Percentiles rank a stretch among this genome's conserved stretches.
These are phyloP conservation scores for Xenosphaeropsis pyriputrescens DNA, from an alignment of 2,329 filamentous ascomycete genomes.

Conservation along the genomic window DNA sequence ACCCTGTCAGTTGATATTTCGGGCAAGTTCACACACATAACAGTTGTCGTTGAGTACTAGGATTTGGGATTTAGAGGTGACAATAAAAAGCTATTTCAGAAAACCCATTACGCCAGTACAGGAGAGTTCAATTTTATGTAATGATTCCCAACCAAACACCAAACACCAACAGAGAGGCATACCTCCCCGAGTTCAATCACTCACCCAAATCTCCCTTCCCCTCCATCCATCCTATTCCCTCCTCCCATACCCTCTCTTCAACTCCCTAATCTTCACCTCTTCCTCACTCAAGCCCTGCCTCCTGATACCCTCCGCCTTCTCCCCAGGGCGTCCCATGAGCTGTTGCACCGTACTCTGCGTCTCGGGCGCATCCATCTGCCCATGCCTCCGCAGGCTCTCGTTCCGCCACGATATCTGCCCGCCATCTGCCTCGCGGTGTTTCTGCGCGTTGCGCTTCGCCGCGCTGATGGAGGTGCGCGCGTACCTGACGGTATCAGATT, in stretches of 20 bases:
- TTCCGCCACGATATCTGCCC: conserved; percentile 38
- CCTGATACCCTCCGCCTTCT: conserved; percentile 2
- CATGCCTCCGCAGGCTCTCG: conserved; percentile 36
- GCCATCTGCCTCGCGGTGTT: conserved; percentile 39
- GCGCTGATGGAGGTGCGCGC: conserved; percentile 48
- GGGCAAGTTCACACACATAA: too few relatives aligned
- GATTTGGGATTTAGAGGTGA: too few relatives aligned
- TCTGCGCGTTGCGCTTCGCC: conserved; percentile 49
- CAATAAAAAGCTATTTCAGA: too few relatives aligned
- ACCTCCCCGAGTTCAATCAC: not conserved
- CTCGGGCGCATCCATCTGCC: conserved; percentile 24
- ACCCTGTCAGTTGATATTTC: too few relatives aligned
- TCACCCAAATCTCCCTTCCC: not conserved
- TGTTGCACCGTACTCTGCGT: conserved; percentile 18
- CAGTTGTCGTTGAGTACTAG: too few relatives aligned
- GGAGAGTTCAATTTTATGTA: too few relatives aligned
- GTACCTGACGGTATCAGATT: conserved; percentile 22
- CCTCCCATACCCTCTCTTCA: conserved; percentile 4
- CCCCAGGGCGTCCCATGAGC: conserved; percentile 6
- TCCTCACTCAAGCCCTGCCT: conserved; percentile 6
- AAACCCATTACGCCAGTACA: too few relatives aligned
- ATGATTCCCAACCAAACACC: too few relatives aligned
- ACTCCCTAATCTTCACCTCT: conserved; percentile 8
- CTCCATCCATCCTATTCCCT: not conserved
- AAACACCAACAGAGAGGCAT: too few relatives aligned